Evolutionary conservation across 305 asterid species (phyloP), one percentile per base, ranked within the genome.

Genomic region (Coffea humblotiana): DNA sequence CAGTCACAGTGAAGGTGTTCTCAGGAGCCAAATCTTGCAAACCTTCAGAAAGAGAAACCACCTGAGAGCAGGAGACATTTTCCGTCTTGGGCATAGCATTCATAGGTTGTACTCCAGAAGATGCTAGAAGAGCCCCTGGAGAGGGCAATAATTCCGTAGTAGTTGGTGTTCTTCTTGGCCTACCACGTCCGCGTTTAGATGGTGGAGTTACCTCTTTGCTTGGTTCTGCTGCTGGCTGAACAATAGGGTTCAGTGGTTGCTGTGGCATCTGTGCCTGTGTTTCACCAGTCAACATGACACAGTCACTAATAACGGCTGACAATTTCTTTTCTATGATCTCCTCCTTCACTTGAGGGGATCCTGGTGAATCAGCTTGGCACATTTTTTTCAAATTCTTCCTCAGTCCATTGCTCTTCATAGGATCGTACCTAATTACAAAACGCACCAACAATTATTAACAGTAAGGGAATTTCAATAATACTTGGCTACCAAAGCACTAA

Each of bases 371-470:
- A 60, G 83, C 97, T 85, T 92, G 98, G 83, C 99, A 96, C 88
- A 96, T 48, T 83, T 90, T 90, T 92, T 86, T 94, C 99, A 86
- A 94, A 96, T 88, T 96, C 99, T 86, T 94, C 98, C 83, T 96
- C 99, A 1, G 98, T 93, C 96, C 93, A 92, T 87, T 93, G 99
- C 91, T 96, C 99, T 91, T 96, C 98, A 83, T 96, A 96, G 47
- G 96, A 91, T 79, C 98, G 98, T 72, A 96, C 98, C 99, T 96
- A 82, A 77, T 84, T 43, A 61, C 35, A 82, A 76, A 61, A 15
- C 67, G 77, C 58, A 45, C 60, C 32, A 43, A 74, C 21, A 78
- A 73, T 71, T 63, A 76, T 71, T 54, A 80, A 77, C 21, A 70
- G 54, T 15, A 56, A 72, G 32, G 27, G 56, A 35, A 56, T 14